These are phyloP conservation scores for Bipolaris bicolor DNA, from an alignment of 2,329 filamentous ascomycete species.

Conservation along the genomic window DNA sequence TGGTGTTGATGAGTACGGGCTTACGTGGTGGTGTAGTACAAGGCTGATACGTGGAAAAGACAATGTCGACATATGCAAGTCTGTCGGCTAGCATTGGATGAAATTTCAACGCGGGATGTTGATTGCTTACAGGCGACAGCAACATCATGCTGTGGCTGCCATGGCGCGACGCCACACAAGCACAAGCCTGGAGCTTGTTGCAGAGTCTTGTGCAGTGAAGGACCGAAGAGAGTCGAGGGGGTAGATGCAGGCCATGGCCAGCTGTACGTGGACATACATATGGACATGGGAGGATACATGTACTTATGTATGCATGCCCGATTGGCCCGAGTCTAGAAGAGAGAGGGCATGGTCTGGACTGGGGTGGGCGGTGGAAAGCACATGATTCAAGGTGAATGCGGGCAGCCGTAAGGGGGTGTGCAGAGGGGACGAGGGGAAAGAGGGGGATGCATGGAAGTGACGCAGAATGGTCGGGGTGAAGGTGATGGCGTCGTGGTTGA, in stretches of 20 bases:
- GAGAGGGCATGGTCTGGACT: not conserved
- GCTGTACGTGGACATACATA: not conserved
- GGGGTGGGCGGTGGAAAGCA: conserved; percentile 5
- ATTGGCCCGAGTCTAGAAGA: not conserved
- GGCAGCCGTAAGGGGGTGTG: conserved; percentile 16
- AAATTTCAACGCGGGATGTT: not conserved
- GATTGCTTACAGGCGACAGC: not conserved
- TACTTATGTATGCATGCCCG: not conserved
- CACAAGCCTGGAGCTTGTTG: not conserved
- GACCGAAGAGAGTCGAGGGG: conserved; percentile 4
- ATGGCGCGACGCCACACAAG: conserved; percentile 8
- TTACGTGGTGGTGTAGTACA: not conserved
- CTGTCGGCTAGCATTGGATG: not conserved
- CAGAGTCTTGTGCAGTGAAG: conserved; percentile 5
- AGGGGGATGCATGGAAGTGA: conserved; percentile 13
- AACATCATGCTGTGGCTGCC: not conserved
- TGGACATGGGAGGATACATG: not conserved
- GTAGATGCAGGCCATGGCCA: not conserved
- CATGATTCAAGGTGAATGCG: conserved; percentile 29
- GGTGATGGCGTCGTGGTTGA: conserved; percentile 1
- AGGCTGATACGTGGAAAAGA: not conserved
- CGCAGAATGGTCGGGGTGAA: conserved; percentile 14
- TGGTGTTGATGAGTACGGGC: not conserved
- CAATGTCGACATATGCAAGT: too few species aligned
- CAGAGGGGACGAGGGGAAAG: conserved; percentile 17